Percentiles rank a stretch among this genome's conserved stretches.
These are phyloP conservation scores for Anacardium occidentale DNA, from an alignment of 345 rosid genomes.

Conservation along the genomic window DNA sequence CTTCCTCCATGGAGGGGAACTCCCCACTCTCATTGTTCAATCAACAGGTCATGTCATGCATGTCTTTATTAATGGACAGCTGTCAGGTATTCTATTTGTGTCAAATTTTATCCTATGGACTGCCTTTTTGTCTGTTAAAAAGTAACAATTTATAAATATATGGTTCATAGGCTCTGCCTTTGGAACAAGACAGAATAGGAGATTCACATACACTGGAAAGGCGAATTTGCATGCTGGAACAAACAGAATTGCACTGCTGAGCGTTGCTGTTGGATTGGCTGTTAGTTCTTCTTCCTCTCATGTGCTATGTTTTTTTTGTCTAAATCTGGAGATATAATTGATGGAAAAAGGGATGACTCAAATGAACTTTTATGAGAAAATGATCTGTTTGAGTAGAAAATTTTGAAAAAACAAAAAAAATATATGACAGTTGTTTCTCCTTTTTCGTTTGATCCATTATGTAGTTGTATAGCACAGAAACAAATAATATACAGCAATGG, in stretches of 20 bases:
- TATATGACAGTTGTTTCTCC: background rate
- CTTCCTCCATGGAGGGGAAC: constrained; percentile 86
- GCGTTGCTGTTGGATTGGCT: constrained; percentile 93
- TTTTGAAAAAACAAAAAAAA: too few relatives aligned
- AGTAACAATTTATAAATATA: constrained; percentile 8
- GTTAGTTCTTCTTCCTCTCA: constrained; percentile 48
- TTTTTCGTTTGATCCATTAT: background rate
- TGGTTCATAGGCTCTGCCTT: constrained; percentile 66
- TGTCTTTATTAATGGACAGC: constrained; percentile 79
- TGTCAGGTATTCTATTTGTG: constrained; percentile 58
- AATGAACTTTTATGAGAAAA: background rate
- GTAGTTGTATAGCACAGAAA: too few relatives aligned
- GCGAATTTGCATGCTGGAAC: constrained; percentile 74
- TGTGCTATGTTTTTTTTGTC: background rate
- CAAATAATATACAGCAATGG: too few relatives aligned
- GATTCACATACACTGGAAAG: constrained; percentile 72
- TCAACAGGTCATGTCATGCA: constrained; percentile 95
- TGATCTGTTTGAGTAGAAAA: background rate
- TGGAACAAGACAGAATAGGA: constrained; percentile 76
- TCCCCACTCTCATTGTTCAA: constrained; percentile 81
- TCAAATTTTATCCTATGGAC: background rate
- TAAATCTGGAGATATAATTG: background rate
- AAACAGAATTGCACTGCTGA: constrained; percentile 86
- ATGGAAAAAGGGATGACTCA: background rate
- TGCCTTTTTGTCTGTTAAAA: constrained; percentile 3